These are phyloP conservation scores for Heritiera littoralis DNA, from an alignment of 345 rosid species.

Conservation along the genomic window DNA sequence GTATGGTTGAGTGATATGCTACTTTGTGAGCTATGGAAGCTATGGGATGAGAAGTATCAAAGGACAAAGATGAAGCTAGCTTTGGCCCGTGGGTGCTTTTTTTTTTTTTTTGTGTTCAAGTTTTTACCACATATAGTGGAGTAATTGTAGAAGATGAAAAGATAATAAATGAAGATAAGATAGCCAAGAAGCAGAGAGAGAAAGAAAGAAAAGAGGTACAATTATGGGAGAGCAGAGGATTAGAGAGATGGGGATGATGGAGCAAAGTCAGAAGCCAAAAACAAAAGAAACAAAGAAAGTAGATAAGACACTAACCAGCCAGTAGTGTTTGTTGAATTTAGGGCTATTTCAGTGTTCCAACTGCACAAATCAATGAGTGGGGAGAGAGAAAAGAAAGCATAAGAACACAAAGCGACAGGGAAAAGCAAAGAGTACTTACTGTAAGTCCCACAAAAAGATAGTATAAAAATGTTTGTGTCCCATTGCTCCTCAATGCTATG, in stretches of 20 bases:
- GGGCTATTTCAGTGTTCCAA: constrained; percentile 1
- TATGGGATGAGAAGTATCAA: neutral
- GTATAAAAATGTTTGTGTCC: neutral
- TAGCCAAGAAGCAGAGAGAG: neutral
- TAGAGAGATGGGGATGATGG: constrained; percentile 4
- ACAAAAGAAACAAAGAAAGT: neutral
- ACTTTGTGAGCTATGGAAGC: neutral
- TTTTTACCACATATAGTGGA: constrained; percentile 6
- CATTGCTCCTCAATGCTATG: too few species aligned
- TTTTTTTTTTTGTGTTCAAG: neutral
- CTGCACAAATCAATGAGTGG: constrained; percentile 12
- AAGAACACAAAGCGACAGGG: neutral
- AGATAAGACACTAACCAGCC: constrained; percentile 12
- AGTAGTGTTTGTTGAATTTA: constrained; percentile 1
- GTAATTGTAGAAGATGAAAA: constrained; percentile 5
- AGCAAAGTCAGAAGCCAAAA: constrained; percentile 5
- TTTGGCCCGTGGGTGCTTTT: neutral
- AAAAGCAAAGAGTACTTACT: neutral
- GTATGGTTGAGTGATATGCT: neutral
- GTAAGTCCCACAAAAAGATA: too few species aligned
- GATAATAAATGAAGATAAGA: constrained; percentile 7
- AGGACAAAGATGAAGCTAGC: neutral
- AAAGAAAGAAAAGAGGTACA: neutral
- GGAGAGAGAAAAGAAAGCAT: neutral
- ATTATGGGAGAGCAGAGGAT: neutral